Evolutionary conservation across 2,329 filamentous ascomycete species (phyloP).

Genomic region (Talaromyces sp.): DNA sequence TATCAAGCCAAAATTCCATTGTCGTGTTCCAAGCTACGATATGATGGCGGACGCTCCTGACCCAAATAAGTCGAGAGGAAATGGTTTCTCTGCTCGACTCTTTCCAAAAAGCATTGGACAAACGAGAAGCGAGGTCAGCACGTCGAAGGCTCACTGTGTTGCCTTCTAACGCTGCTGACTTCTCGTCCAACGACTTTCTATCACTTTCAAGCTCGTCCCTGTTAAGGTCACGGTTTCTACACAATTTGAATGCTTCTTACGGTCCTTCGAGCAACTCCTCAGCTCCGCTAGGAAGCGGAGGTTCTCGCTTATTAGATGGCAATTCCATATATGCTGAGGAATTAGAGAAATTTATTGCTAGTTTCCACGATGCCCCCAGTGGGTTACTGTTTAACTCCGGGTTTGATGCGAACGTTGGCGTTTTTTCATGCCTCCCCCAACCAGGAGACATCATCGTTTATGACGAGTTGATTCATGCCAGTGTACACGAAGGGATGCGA

Average conservation of each 20-base stretch:
- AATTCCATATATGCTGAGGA: slow-evolving; percentile 61
- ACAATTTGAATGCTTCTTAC: slow-evolving; percentile 9
- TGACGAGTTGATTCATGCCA: slow-evolving; percentile 75
- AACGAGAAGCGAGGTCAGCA: slow-evolving; percentile 45
- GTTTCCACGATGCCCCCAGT: slow-evolving; percentile 58
- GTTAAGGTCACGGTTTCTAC: slow-evolving; percentile 12
- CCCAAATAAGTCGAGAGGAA: slow-evolving; percentile 9
- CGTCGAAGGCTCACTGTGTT: slow-evolving; percentile 50
- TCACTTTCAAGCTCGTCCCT: slow-evolving; percentile 48
- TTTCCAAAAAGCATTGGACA: slow-evolving; percentile 35
- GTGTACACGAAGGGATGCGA: slow-evolving; percentile 74
- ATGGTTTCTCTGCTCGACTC: slow-evolving; percentile 29
- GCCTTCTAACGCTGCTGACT: slow-evolving; percentile 51
- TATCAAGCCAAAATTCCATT: neutral
- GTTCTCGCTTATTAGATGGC: slow-evolving; percentile 61
- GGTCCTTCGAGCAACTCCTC: neutral
- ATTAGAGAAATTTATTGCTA: slow-evolving; percentile 59
- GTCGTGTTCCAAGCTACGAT: neutral
- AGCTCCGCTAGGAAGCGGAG: slow-evolving; percentile 16
- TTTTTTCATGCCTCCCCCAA: slow-evolving; percentile 62
- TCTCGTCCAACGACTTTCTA: slow-evolving; percentile 67
- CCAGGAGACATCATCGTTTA: slow-evolving; percentile 64
- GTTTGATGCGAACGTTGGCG: slow-evolving; percentile 64
- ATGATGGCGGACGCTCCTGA: neutral
- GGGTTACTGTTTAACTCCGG: slow-evolving; percentile 65